Percentiles rank a stretch among this genome's conserved stretches.
Evolutionary conservation across 805 yeast species (phyloP).

Genomic region (Osmozyma mogii): DNA sequence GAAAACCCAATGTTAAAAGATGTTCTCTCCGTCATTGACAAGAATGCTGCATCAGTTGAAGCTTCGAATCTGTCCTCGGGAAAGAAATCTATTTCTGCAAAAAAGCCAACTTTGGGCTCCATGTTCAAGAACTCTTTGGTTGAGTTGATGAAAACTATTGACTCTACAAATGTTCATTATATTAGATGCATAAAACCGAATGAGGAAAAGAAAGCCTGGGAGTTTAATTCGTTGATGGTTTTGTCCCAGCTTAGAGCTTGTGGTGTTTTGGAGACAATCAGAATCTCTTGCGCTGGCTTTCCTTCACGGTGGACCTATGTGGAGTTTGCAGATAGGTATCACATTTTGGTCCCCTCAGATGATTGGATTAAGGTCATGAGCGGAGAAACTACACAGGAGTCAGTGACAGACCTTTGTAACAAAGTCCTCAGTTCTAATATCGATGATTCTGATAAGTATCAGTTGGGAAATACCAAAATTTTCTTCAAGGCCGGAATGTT

Average conservation of each 20-base stretch:
- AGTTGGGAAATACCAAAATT: conserved; percentile 87
- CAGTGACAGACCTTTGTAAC: conserved; percentile 57
- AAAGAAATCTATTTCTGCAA: conserved; percentile 40
- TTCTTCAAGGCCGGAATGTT: conserved; percentile 96
- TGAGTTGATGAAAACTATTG: conserved; percentile 86
- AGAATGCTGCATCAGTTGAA: conserved; percentile 44
- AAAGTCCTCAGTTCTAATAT: conserved; percentile 59
- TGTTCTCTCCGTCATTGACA: conserved; percentile 59
- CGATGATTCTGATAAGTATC: conserved; percentile 63
- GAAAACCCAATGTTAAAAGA: conserved; percentile 57
- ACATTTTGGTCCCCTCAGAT: conserved; percentile 66
- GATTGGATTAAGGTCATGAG: conserved; percentile 58
- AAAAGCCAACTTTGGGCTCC: conserved; percentile 91
- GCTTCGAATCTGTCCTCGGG: conserved; percentile 22
- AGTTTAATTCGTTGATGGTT: conserved; percentile 91
- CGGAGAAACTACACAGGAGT: conserved; percentile 42
- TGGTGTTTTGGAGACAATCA: conserved; percentile 95
- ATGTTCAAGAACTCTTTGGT: conserved; percentile 88
- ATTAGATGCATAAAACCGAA: conserved; percentile 97
- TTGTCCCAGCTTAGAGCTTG: conserved; percentile 93
- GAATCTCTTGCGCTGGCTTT: conserved; percentile 96
- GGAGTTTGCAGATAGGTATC: conserved; percentile 86
- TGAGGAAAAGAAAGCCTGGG: conserved; percentile 92
- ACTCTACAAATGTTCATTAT: conserved; percentile 92
- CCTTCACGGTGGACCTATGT: conserved; percentile 94